These are phyloP conservation scores for Skeletonema tropicum DNA, from an alignment of 108 stramenopile genomes.

Conservation along the genomic window DNA sequence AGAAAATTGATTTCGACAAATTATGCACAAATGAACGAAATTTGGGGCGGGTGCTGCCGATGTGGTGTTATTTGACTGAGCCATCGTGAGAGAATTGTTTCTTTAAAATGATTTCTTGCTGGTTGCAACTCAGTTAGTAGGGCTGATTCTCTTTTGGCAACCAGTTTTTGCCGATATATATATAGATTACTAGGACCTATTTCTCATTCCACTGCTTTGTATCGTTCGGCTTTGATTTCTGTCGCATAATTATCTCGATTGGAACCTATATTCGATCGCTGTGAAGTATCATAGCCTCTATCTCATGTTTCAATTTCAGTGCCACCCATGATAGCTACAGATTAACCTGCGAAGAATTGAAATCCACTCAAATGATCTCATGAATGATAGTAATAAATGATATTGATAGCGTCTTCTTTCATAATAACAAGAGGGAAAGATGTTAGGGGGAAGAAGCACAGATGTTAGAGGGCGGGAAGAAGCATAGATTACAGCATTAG, in stretches of 20 bases:
- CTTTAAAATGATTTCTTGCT: neutral
- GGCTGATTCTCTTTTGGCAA: neutral
- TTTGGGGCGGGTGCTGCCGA: neutral
- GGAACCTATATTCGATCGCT: no score
- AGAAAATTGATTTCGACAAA: conserved; percentile 4
- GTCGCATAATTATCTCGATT: no score
- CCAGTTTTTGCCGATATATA: neutral
- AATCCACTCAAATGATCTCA: no score
- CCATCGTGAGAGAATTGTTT: neutral
- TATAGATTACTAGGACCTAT: neutral
- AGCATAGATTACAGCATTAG: neutral
- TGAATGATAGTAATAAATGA: no score
- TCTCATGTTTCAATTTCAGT: no score
- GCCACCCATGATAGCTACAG: no score
- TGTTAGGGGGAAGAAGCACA: neutral
- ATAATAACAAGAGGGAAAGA: neutral
- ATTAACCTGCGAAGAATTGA: no score
- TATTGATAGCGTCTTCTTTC: no score
- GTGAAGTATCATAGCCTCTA: no score
- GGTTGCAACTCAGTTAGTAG: neutral
- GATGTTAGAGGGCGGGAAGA: no score
- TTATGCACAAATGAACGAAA: neutral
- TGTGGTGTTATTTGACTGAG: neutral
- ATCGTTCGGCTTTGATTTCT: no score
- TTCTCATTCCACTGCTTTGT: neutral